A percentile compares a stretch with the other conserved stretches of the same genome.
phyloP scores from a whole-genome alignment of 495 filamentous ascomycete species.

The Xylaria venustula region DNA sequence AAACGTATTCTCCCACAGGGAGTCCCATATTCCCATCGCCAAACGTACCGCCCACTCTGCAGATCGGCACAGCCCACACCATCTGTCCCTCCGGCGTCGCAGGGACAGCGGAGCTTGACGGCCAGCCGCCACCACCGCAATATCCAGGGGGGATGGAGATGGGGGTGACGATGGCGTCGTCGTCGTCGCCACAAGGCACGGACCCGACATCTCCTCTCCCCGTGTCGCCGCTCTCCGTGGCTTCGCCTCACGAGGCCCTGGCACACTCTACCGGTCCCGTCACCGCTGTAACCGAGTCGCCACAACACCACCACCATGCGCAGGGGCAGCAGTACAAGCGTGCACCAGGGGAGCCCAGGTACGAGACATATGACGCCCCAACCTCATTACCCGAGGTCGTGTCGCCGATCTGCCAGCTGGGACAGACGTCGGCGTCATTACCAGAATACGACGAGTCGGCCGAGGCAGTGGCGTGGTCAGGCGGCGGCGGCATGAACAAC shows the following conservation, averaged over 20 bases:
- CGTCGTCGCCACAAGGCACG: not conserved
- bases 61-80: not conserved
- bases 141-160: constrained; percentile 8
- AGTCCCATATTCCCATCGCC: not conserved
- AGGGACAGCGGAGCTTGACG: not conserved
- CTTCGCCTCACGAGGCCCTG: not conserved
- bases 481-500: not conserved
- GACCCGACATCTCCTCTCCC: constrained; percentile 9
- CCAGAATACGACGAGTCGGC: constrained; percentile 10
- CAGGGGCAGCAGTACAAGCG: not conserved
- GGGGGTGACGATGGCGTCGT: not conserved
- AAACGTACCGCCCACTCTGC: not conserved
- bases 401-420: constrained; percentile 11
- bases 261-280: not conserved
- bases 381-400: not conserved
- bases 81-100: not conserved
- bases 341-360: not conserved
- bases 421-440: constrained; percentile 7
- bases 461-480: not conserved
- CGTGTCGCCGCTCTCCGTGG: constrained; percentile 7
- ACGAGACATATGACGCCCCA: not conserved
- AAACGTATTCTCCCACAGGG: not conserved
- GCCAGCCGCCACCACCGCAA: constrained; percentile 1
- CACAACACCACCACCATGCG: not conserved
- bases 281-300: not conserved